A percentile compares a stretch with the other conserved stretches of the same genome.
phyloP scores from a whole-genome alignment of 1,284 basidiomycete species.

The Moesziomyces sp. region DNA sequence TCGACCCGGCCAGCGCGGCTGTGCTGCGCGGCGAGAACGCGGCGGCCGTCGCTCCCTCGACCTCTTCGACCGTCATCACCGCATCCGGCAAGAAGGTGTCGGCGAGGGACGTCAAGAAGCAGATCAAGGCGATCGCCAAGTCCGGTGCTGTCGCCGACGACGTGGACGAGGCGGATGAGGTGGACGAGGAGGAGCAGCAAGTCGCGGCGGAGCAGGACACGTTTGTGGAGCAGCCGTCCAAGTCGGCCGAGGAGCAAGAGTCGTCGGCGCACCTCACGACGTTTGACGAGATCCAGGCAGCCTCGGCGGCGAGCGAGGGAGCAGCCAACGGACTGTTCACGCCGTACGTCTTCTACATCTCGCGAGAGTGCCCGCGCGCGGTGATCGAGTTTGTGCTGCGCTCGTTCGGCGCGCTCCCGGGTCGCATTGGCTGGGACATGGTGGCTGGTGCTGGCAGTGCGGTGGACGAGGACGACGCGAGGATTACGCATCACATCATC shows the following conservation, averaged over 20 bases:
- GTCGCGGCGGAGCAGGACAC: slow-evolving; percentile 38
- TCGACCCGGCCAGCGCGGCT: slow-evolving; percentile 73
- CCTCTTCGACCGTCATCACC: slow-evolving; percentile 41
- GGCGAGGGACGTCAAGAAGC: slow-evolving; percentile 70
- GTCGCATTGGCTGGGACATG: slow-evolving; percentile 83
- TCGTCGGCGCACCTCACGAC: slow-evolving; percentile 76
- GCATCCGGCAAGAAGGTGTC: slow-evolving; percentile 69
- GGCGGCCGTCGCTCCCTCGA: slow-evolving; percentile 17
- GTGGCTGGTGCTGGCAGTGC: slow-evolving; percentile 86
- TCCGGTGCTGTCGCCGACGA: slow-evolving; percentile 25
- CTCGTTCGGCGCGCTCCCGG: slow-evolving; percentile 78
- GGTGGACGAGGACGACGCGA: slow-evolving; percentile 73
- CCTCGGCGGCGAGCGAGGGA: slow-evolving; percentile 42
- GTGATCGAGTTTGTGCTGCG: slow-evolving; percentile 96
- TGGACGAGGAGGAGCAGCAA: slow-evolving; percentile 28
- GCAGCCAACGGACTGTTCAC: slow-evolving; percentile 74
- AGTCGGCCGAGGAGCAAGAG: slow-evolving; percentile 71
- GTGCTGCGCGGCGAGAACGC: slow-evolving; percentile 56
- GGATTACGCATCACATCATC: slow-evolving; percentile 95
- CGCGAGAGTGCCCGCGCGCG: slow-evolving; percentile 88
- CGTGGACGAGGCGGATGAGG: slow-evolving; percentile 37
- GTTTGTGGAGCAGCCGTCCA: slow-evolving; percentile 71
- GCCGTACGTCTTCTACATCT: slow-evolving; percentile 92
- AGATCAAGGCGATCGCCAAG: slow-evolving; percentile 71
- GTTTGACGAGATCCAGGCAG: slow-evolving; percentile 74